Base-by-base conservation (phyloP, 176 grass and related monocot genomes). In the Themeda triandra region DNA sequence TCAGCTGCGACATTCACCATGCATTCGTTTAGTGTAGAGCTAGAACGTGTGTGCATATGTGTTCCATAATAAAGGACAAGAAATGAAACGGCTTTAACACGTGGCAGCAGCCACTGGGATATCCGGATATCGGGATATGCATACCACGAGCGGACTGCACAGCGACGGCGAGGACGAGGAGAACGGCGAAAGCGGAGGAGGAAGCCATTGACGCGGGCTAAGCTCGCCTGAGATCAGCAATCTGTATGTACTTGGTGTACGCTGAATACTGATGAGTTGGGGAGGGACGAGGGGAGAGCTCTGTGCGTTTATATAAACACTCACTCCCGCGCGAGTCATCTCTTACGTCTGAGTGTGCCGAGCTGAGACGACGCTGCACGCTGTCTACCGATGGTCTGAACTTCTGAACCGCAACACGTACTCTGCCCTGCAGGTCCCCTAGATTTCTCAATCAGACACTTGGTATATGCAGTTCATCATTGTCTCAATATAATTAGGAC, bases 361-460 rank as follows among this genome's bases (percentile, higher is more conserved):
- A n/a, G 53, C 21, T 8, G 53, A n/a, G 54, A 65, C 40, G 82
- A 84, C 41, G 59, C 41, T 58, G 58, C 82, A 81, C 65, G 79
- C 4, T 27, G 42, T n/a, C 42, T 23, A 23, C 27, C 35, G 36
- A 14, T 14, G 40, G 70, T 80, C 18, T 66, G 77, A 66, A 66
- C 77, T 58, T n/a, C 54, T n/a, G 54, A 58, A 58, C 56, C 19
- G 36, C 56, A 6, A 27, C 75, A 12, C 53, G n/a, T n/a, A n/a
- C n/a, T n/a, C n/a, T n/a, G n/a, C n/a, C n/a, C n/a, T n/a, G n/a
- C n/a, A n/a, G n/a, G n/a, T n/a, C n/a, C n/a, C n/a, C n/a, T n/a
- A n/a, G n/a, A n/a, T n/a, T n/a, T n/a, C n/a, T n/a, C n/a, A n/a
- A n/a, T n/a, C n/a, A n/a, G n/a, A n/a, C n/a, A n/a, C n/a, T n/a